These are phyloP conservation scores for Daldinia vernicosa DNA, from an alignment of 495 filamentous ascomycete genomes.

Conservation along the genomic window DNA sequence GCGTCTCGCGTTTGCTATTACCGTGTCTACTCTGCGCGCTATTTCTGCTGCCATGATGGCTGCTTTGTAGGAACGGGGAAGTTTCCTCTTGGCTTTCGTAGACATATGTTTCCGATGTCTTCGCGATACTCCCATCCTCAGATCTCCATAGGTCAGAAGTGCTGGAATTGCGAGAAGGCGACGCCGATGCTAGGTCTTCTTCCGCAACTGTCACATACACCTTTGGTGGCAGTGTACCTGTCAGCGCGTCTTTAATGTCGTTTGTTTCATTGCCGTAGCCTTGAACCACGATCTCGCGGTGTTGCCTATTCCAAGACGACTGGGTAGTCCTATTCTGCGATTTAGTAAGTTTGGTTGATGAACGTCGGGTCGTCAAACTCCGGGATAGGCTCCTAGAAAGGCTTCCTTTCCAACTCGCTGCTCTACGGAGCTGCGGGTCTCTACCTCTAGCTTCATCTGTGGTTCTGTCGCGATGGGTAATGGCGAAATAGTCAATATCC, in stretches of 20 bases:
- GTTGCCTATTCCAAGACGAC: slow-evolving; percentile 30
- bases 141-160: slow-evolving; percentile 41
- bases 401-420: slow-evolving; percentile 32
- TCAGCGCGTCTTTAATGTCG: slow-evolving; percentile 25
- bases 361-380: slow-evolving; percentile 41
- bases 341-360: slow-evolving; percentile 44
- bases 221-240: not conserved
- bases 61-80: not conserved
- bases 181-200: not conserved
- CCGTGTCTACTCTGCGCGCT: not conserved
- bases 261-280: slow-evolving; percentile 57
- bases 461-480: slow-evolving; percentile 40
- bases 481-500: slow-evolving; percentile 53
- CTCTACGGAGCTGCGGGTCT: slow-evolving; percentile 14
- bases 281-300: slow-evolving; percentile 53
- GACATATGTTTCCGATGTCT: slow-evolving; percentile 60
- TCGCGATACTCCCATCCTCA: slow-evolving; percentile 47
- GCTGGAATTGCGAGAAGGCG: slow-evolving; percentile 24
- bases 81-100: slow-evolving; percentile 3
- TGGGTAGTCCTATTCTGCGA: slow-evolving; percentile 12
- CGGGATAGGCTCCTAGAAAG: slow-evolving; percentile 40
- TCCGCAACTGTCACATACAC: not conserved
- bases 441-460: slow-evolving; percentile 19
- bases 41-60: not conserved
- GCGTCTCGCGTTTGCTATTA: not conserved